A percentile compares a stretch with the other conserved stretches of the same genome.
These are phyloP conservation scores for Yamadazyma friedrichii DNA, from an alignment of 1,139 yeast species.

Conservation along the genomic window DNA sequence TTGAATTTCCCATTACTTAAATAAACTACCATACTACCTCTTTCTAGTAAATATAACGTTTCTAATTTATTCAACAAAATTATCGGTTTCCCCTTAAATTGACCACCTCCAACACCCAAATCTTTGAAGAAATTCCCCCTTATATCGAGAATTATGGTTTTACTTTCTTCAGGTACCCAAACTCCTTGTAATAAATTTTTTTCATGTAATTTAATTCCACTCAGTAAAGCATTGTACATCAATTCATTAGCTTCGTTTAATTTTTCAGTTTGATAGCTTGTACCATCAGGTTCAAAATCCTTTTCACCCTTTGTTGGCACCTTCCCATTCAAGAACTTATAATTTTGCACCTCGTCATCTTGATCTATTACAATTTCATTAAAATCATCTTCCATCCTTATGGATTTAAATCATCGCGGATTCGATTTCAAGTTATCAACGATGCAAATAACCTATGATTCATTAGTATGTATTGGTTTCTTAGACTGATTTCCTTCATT, in stretches of 20 bases:
- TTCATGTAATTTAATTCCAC: conserved; percentile 57
- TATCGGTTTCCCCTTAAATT: conserved; percentile 19
- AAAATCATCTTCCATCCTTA: conserved; percentile 11
- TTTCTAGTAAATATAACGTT: conserved; percentile 71
- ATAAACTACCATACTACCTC: conserved; percentile 74
- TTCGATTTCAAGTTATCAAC: neutral
- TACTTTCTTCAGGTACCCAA: conserved; percentile 43
- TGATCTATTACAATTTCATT: conserved; percentile 13
- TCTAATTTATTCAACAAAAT: conserved; percentile 66
- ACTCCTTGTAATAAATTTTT: conserved; percentile 46
- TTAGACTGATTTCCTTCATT: too few species aligned
- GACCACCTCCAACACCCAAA: conserved; percentile 46
- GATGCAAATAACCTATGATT: conserved; percentile 7
- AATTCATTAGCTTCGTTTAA: conserved; percentile 59
- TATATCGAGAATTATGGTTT: conserved; percentile 49
- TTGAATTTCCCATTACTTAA: conserved; percentile 22
- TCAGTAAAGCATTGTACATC: conserved; percentile 69
- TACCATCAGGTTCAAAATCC: conserved; percentile 85
- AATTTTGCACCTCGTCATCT: conserved; percentile 67
- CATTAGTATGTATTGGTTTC: conserved; percentile 8
- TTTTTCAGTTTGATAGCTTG: conserved; percentile 52
- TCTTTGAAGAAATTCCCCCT: conserved; percentile 75
- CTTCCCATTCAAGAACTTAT: conserved; percentile 20
- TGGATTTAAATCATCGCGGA: conserved; percentile 2
- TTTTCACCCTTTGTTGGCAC: conserved; percentile 67